Evolutionary conservation across 1,284 basidiomycete genomes (phyloP).

Genomic region (Rhodofomes roseus): DNA sequence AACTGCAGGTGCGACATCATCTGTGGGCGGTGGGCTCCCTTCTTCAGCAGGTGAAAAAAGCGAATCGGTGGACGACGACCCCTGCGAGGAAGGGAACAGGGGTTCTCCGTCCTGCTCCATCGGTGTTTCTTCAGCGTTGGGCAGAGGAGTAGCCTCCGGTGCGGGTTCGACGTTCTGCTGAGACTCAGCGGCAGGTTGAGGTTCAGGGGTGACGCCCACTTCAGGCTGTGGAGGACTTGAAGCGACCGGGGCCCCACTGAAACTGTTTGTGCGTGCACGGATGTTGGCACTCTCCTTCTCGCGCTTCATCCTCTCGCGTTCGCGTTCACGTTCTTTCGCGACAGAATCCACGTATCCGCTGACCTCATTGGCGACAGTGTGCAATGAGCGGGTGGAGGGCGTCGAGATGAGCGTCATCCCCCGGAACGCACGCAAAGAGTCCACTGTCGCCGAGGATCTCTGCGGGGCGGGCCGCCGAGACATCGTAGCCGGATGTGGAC

Average conservation of each 20-base stretch:
- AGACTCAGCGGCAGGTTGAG: background rate
- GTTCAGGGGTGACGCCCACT: background rate
- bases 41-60: conserved; percentile 19
- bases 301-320: conserved; percentile 63
- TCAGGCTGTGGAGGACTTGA: background rate
- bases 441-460: conserved; percentile 32
- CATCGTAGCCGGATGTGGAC: conserved; percentile 16
- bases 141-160: background rate
- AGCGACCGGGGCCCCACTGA: background rate
- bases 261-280: conserved; percentile 3
- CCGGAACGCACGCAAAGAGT: conserved; percentile 30
- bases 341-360: conserved; percentile 68
- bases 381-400: conserved; percentile 33
- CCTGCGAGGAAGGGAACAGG: conserved; percentile 12
- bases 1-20: conserved; percentile 7
- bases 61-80: conserved; percentile 17
- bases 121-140: background rate
- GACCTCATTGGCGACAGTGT: conserved; percentile 51
- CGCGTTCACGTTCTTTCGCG: conserved; percentile 65
- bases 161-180: background rate
- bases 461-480: conserved; percentile 17
- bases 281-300: conserved; percentile 38
- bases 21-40: conserved; percentile 12
- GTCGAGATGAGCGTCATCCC: conserved; percentile 25
- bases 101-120: conserved; percentile 9